Evolutionary conservation across 164 flowering plant species (phyloP), one percentile per base, ranked within the genome.

Genomic region (Vitis cinerea): DNA sequence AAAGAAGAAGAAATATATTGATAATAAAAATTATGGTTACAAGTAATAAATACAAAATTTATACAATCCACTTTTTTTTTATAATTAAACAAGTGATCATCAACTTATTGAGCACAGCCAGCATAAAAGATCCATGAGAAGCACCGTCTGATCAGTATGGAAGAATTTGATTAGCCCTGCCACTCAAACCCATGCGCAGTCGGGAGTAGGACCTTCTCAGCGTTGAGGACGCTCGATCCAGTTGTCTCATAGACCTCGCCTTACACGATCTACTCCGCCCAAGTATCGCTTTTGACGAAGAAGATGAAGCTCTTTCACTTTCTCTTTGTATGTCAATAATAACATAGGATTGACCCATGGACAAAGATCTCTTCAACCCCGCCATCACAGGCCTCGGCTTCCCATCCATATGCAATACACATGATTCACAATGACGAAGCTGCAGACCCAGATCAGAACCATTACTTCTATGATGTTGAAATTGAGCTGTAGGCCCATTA

Each of bases 301-400:
- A 62, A n/a, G 69, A 54, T 2, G 74, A 68, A 8, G 74, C 65
- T 17, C 29, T 31, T 5, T 31, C 56, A 10, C 49, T 30, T 7
- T 59, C 69, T 15, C 58, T 54, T 30, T 70, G 66, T 53, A 65
- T 49, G 14, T 69, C 51, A 29, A 64, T 67, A 14, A 53, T 15
- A 14, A 71, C 50, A 65, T 8, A 44, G 9, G 70, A 74, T 17
- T 61, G 77, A 67, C 75, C 81, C 85, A 74, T 50, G 7, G 87
- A 82, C 64, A 78, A 50, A 3, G 83, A 80, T 65, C 83, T n/a
- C 67, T 62, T 78, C 73, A 82, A 65, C 12, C 23, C 61, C 14
- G 13, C 59, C 0, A 63, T 30, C 37, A 67, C 50, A 12, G 57
- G 14, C 17, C n/a, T 54, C 1, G 51, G 59, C 61, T 59, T 65